A percentile compares a stretch with the other conserved stretches of the same genome.
These are phyloP conservation scores for Grosmannia serpens DNA, from an alignment of 2,329 filamentous ascomycete species.

Conservation along the genomic window DNA sequence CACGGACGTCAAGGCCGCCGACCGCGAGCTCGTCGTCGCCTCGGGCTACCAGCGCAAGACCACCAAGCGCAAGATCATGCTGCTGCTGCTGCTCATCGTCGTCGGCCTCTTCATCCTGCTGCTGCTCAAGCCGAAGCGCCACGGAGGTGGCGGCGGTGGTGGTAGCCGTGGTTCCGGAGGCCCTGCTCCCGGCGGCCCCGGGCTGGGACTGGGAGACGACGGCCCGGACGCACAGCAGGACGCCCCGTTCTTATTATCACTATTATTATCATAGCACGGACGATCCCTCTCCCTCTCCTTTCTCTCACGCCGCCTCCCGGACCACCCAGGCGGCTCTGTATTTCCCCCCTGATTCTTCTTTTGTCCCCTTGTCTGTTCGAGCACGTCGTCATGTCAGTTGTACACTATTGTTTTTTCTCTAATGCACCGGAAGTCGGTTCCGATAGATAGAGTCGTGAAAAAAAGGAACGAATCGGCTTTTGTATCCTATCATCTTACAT, in stretches of 20 bases:
- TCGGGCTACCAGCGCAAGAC: conserved; percentile 80
- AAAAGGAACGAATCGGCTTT: not conserved
- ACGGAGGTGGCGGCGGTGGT: conserved; percentile 7
- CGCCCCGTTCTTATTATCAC: not conserved
- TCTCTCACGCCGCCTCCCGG: not conserved
- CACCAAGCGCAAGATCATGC: conserved; percentile 84
- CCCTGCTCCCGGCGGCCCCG: no score
- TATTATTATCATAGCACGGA: not conserved
- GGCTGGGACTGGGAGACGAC: no score
- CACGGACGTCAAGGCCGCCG: conserved; percentile 83
- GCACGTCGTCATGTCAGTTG: not conserved
- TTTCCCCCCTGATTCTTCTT: not conserved
- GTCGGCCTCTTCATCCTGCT: conserved; percentile 78
- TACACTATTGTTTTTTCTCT: not conserved
- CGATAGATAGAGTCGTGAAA: not conserved
- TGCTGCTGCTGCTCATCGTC: conserved; percentile 76
- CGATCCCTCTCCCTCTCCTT: not conserved
- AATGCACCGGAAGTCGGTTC: not conserved
- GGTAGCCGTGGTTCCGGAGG: not conserved
- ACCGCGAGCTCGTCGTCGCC: conserved; percentile 82
- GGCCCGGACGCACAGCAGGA: not conserved
- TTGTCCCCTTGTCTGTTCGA: not conserved
- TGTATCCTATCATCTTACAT: not conserved
- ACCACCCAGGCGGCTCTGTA: not conserved
- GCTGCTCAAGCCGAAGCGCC: conserved; percentile 63